phyloP scores from a whole-genome alignment of 768 basidiomycete genomes.

The Dioszegia crocea region DNA sequence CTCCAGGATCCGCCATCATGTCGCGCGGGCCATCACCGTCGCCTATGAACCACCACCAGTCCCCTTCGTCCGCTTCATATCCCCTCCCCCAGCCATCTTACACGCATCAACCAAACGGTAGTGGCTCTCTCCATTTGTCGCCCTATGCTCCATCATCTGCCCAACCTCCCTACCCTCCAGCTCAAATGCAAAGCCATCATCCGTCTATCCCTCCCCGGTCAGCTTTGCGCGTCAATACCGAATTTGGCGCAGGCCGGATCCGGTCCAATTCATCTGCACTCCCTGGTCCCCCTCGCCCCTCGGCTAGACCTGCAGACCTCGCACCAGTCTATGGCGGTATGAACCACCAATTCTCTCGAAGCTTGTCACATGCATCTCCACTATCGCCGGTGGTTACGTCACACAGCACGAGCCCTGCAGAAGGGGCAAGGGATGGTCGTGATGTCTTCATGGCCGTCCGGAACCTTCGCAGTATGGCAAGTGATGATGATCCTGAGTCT shows the following conservation, averaged over 20 bases:
- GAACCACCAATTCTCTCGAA: constrained; percentile 10
- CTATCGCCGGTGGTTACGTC: background rate
- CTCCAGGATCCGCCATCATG: background rate
- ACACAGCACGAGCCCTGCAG: background rate
- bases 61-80: constrained; percentile 1
- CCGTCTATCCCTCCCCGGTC: constrained; percentile 11
- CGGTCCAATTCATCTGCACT: constrained; percentile 18
- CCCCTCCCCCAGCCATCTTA: background rate
- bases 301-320: background rate
- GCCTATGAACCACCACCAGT: background rate
- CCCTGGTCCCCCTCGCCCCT: background rate
- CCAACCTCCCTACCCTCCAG: background rate
- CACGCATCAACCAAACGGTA: too few species aligned
- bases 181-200: background rate
- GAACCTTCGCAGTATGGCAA: background rate
- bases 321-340: background rate
- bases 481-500: background rate
- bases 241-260: constrained; percentile 5
- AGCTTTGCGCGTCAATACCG: constrained; percentile 23
- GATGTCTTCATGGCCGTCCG: constrained; percentile 6
- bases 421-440: background rate
- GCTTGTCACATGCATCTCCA: constrained; percentile 7
- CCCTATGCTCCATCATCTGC: too few species aligned
- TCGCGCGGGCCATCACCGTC: background rate
- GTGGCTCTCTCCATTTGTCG: too few species aligned